Evolutionary conservation across 768 basidiomycete genomes (phyloP), one percentile per base, ranked within the genome.

Genomic region (Botryobasidium botryosum): DNA sequence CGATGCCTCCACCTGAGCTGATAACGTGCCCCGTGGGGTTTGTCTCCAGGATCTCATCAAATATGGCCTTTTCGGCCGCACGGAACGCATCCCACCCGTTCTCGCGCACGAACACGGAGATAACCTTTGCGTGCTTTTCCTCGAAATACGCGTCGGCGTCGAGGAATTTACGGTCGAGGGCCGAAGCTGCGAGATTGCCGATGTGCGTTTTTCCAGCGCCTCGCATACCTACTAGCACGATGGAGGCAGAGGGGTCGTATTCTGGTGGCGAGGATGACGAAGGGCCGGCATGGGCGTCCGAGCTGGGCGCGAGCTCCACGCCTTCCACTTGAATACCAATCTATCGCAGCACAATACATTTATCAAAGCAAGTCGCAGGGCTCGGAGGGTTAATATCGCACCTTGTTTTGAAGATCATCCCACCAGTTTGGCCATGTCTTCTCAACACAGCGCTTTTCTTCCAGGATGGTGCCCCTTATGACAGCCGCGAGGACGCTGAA

Each of bases 391-490:
- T 20, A 20, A 24, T 27, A 18, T n/a, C 65, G 2, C 41, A 84
- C 86, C 75, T 94, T 94, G 66, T 86, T 90, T 58, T 85, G 75
- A 21, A 99, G 68, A 60, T 97, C 94, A 57, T 97, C 94, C 91
- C 92, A 99, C 87, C 91, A 99, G 58, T 90, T 91, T 0, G 94
- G 94, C 92, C 92, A 99, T 0, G 92, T 99, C 72, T 99, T 99
- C 63, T 92, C 92, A 26, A 99, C 94, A 56, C 94, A 96, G 44
- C 91, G 70, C 62, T 92, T 92, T 65, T 97, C 92, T 56, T 96
- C 90, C 24, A 97, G 68, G 51, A 86, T 64, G 2, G 84, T 82
- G n/a, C 71, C 74, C 27, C 69, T 62, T 32, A 87, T 62, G 3
- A 86, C 71, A 3, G 79, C 70, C 17, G 79, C 77, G 32, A 97